A percentile compares a stretch with the other conserved stretches of the same genome.
Conservation (phyloP, 2,329 filamentous ascomycete genomes). For the Trichoderma lentiforme region DNA sequence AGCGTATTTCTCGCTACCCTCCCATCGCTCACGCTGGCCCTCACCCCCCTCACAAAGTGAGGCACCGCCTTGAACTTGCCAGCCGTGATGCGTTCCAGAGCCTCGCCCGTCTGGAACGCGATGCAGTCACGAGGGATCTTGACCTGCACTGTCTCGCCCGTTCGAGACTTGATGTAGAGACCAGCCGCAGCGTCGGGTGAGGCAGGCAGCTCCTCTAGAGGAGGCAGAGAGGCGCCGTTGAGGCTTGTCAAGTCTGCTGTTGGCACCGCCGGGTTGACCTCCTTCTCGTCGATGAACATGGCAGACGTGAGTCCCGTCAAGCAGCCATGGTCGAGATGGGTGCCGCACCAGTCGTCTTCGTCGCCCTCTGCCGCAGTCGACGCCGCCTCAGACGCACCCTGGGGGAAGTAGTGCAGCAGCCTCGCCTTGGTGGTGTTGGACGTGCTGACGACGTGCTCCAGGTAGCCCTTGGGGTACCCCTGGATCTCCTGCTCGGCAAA, state of each 20-base stretch:
- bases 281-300: slow-evolving; percentile 86
- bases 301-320: slow-evolving; percentile 90
- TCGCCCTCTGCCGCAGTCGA: slow-evolving; percentile 36
- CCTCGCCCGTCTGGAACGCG: slow-evolving; percentile 93
- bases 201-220: slow-evolving; percentile 65
- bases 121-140: slow-evolving; percentile 87
- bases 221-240: slow-evolving; percentile 36
- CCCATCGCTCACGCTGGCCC: slow-evolving; percentile 48
- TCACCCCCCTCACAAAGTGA: slow-evolving; percentile 84
- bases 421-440: slow-evolving; percentile 89
- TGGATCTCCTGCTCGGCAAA: slow-evolving; percentile 78
- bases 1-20: slow-evolving; percentile 78
- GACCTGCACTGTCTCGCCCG: slow-evolving; percentile 81
- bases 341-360: slow-evolving; percentile 93
- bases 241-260: slow-evolving; percentile 19
- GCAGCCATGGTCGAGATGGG: slow-evolving; percentile 87
- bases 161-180: slow-evolving; percentile 88
- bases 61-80: slow-evolving; percentile 92
- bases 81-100: slow-evolving; percentile 84
- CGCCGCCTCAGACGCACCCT: slow-evolving; percentile 34
- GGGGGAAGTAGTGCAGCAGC: slow-evolving; percentile 88
- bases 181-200: slow-evolving; percentile 84
- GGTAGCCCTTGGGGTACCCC: slow-evolving; percentile 71
- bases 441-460: slow-evolving; percentile 81
- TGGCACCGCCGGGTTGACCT: slow-evolving; percentile 36